phyloP scores from a whole-genome alignment of 768 basidiomycete genomes.

The Pleurotus platypus region DNA sequence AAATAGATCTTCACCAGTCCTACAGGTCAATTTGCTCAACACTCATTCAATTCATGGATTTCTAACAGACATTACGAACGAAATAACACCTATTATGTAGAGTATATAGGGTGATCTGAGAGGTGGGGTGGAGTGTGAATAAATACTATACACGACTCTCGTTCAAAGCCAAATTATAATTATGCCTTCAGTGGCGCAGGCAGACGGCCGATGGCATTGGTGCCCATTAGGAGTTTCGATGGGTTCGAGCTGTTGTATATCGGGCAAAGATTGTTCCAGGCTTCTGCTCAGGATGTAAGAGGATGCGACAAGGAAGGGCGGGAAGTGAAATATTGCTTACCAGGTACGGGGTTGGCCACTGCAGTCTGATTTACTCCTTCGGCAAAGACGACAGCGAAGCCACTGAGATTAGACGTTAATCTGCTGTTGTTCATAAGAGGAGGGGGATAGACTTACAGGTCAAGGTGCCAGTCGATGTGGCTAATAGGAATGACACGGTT shows the following conservation, averaged over 20 bases:
- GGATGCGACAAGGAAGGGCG: neutral
- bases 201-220: neutral
- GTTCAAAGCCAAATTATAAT: too few species aligned
- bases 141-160: too few species aligned
- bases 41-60: too few species aligned
- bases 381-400: slow-evolving; percentile 31
- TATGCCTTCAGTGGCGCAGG: neutral
- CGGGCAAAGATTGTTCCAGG: slow-evolving; percentile 4
- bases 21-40: neutral
- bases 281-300: neutral
- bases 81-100: too few species aligned
- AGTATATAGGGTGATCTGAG: too few species aligned
- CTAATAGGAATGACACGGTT: slow-evolving; percentile 15
- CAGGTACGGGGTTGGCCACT: slow-evolving; percentile 1
- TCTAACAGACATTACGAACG: too few species aligned
- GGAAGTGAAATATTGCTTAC: neutral
- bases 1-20: too few species aligned
- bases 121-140: too few species aligned
- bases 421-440: neutral
- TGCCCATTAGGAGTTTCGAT: neutral
- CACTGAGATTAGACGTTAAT: slow-evolving; percentile 13
- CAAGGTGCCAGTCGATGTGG: slow-evolving; percentile 43
- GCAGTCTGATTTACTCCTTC: slow-evolving; percentile 21
- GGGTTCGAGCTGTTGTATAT: slow-evolving; percentile 2
- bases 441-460: slow-evolving; percentile 18